Evolutionary conservation across 2,329 filamentous ascomycete species (phyloP), one percentile per base, ranked within the genome.

Genomic region (Sporothrix inflata): DNA sequence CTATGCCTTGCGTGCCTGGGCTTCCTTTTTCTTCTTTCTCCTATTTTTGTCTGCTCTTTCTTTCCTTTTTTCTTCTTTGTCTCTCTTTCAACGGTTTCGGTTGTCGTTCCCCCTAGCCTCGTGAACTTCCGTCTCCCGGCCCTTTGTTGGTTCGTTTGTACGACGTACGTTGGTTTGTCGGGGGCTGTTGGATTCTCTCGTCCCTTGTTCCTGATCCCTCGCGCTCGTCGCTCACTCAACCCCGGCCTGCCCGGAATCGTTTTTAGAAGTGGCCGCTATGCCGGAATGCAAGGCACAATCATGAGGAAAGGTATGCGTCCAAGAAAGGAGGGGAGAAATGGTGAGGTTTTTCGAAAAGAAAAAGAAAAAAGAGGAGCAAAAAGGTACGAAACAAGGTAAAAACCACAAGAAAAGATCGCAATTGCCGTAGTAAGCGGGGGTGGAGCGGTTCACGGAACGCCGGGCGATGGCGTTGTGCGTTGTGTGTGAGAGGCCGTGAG

Each of bases 341-440:
- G 21, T 27, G 21, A 45, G 12, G 6, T 3, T 45, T 27, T 8
- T n/a, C 3, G 38, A n/a, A 14, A 42, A 16, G 42, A 51, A 40
- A 19, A 53, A 55, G 4, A n/a, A 69, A 40, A 68, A 38, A 19
- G 9, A 69, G 12, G 12, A 24, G 12, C 30, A 57, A 49, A 47
- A 21, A 68, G 34, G 60, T 27, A 30, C 40, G 27, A 21, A 21
- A 53, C 63, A 4, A 34, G 69, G 7, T 6, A 60, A 42, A 30
- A 45, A 34, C 30, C 27, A 21, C 19, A 1, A 16, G 40, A 67
- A 51, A 67, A 67, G 24, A 40, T 67, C 45, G 65, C 65, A 67
- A 67, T 67, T 51, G 65, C 65, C 27, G 65, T 67, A 40, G 27
- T 51, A 67, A 67, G 65, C 27, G 61, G 63, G 65, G 65, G 63